Evolutionary conservation across 108 stramenopile genomes (phyloP).

Genomic region (Nannochloropsis gaditana): DNA sequence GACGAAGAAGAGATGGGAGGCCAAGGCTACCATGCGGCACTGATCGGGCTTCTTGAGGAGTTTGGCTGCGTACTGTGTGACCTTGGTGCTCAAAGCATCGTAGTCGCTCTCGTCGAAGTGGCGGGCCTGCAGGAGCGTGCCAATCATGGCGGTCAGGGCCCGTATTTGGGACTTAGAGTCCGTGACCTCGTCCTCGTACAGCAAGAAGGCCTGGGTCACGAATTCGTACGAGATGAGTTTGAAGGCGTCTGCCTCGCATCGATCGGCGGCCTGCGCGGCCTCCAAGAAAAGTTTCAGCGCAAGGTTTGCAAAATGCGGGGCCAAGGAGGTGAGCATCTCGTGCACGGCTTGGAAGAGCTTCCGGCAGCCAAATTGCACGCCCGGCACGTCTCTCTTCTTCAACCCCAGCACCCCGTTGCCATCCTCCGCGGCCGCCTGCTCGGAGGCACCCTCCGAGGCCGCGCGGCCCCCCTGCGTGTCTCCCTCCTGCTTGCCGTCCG

Average conservation of each 20-base stretch:
- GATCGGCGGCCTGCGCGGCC: slow-evolving; percentile 75
- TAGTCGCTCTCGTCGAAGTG: slow-evolving; percentile 74
- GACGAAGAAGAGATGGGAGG: slow-evolving; percentile 80
- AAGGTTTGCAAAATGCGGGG: slow-evolving; percentile 64
- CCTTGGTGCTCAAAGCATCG: slow-evolving; percentile 83
- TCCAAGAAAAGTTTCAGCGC: slow-evolving; percentile 78
- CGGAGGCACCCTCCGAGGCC: neutral
- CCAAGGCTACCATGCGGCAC: slow-evolving; percentile 79
- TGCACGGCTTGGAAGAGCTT: slow-evolving; percentile 90
- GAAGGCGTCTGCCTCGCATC: slow-evolving; percentile 50
- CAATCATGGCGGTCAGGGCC: slow-evolving; percentile 74
- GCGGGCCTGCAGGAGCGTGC: slow-evolving; percentile 66
- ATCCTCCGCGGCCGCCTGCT: neutral
- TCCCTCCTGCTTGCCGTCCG: neutral
- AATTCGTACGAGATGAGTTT: slow-evolving; percentile 86
- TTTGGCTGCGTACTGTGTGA: slow-evolving; percentile 86
- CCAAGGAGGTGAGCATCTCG: slow-evolving; percentile 71
- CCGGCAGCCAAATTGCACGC: slow-evolving; percentile 56
- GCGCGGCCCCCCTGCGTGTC: neutral
- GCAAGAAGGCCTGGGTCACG: slow-evolving; percentile 65
- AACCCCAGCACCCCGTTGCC: slow-evolving; percentile 16
- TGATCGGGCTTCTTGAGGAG: slow-evolving; percentile 88
- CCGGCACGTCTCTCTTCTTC: slow-evolving; percentile 21
- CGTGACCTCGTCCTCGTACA: slow-evolving; percentile 81
- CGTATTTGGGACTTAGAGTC: slow-evolving; percentile 75